Conservation (phyloP, 108 stramenopile species). For the Cyclotella kingstonii region DNA sequence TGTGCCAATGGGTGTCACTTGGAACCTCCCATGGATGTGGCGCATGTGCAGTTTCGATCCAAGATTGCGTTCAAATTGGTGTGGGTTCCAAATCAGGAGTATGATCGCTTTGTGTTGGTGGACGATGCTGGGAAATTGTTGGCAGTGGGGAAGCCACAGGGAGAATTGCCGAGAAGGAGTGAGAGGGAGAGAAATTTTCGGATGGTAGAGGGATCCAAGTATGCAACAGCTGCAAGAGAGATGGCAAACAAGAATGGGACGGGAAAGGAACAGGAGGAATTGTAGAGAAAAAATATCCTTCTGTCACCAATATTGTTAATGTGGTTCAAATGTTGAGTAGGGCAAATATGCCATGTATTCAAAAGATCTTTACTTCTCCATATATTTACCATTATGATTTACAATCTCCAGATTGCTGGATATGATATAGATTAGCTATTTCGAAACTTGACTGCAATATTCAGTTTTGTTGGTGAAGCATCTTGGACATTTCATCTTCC, state of each 20-base stretch:
- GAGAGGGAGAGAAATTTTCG: constrained; percentile 81
- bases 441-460: background rate
- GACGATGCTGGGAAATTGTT: constrained; percentile 76
- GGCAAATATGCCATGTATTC: no score
- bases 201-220: constrained; percentile 79
- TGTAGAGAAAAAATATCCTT: background rate
- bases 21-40: constrained; percentile 88
- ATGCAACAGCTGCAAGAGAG: constrained; percentile 63
- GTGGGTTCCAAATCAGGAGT: constrained; percentile 82
- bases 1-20: constrained; percentile 80
- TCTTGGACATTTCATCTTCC: constrained; percentile 30
- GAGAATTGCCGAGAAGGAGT: constrained; percentile 60
- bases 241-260: constrained; percentile 41
- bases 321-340: no score
- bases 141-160: constrained; percentile 42
- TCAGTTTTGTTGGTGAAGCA: background rate
- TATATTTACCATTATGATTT: no score
- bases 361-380: no score
- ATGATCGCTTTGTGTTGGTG: constrained; percentile 83
- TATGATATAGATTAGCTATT: background rate
- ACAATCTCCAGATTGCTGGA: background rate
- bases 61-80: constrained; percentile 89
- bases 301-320: background rate
- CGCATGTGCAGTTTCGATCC: constrained; percentile 86
- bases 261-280: no score